phyloP scores from a whole-genome alignment of 2,329 filamentous ascomycete genomes.

The Bipolaris sorokiniana region DNA sequence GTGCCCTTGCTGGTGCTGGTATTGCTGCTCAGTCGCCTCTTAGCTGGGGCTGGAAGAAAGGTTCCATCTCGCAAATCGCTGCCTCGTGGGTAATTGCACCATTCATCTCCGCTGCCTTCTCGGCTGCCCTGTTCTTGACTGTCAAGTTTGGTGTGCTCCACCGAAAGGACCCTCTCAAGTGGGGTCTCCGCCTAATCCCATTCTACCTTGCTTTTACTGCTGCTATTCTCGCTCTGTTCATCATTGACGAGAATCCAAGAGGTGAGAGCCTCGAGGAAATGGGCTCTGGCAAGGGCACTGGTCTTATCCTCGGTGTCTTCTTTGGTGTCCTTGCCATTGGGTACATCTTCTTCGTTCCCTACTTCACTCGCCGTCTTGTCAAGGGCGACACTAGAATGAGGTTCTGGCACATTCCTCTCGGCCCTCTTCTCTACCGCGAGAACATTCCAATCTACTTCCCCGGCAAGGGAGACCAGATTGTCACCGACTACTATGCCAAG shows the following conservation, averaged over 20 bases:
- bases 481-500: constrained; percentile 52
- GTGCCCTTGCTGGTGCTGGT: constrained; percentile 65
- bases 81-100: constrained; percentile 60
- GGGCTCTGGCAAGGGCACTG: constrained; percentile 36
- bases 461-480: constrained; percentile 45
- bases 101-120: constrained; percentile 55
- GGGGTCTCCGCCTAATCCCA: constrained; percentile 57
- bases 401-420: constrained; percentile 39
- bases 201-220: constrained; percentile 58
- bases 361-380: constrained; percentile 36
- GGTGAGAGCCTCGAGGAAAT: constrained; percentile 39
- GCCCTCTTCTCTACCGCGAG: constrained; percentile 52
- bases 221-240: constrained; percentile 62
- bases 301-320: constrained; percentile 39
- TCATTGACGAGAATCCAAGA: constrained; percentile 58
- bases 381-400: constrained; percentile 34
- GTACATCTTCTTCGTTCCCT: constrained; percentile 41
- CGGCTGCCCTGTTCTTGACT: constrained; percentile 57
- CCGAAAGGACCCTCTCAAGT: constrained; percentile 57
- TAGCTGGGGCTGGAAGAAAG: constrained; percentile 36
- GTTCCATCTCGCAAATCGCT: constrained; percentile 44
- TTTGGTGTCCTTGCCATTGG: constrained; percentile 27
- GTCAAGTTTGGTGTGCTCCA: constrained; percentile 60
- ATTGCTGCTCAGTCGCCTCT: constrained; percentile 52
- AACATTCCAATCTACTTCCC: constrained; percentile 52